phyloP scores from a whole-genome alignment of 2,329 filamentous ascomycete species.

The Cryphonectria japonica region DNA sequence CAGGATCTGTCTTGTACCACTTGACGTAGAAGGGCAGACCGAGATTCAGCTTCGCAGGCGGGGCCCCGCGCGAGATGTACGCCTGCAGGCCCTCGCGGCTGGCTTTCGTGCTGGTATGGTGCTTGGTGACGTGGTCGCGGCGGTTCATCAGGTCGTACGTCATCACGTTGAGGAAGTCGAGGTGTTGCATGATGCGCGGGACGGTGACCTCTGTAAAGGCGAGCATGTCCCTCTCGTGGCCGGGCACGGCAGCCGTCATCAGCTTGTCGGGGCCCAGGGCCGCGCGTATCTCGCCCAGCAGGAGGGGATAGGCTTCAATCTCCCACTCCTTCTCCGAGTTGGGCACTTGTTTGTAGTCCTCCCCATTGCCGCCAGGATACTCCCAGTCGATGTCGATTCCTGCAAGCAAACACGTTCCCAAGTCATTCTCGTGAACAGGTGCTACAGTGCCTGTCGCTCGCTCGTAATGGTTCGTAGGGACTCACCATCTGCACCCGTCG shows the following conservation, averaged over 20 bases:
- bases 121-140: slow-evolving; percentile 66
- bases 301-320: slow-evolving; percentile 63
- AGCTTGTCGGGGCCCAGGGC: slow-evolving; percentile 61
- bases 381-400: slow-evolving; percentile 70
- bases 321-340: slow-evolving; percentile 64
- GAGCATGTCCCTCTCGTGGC: slow-evolving; percentile 66
- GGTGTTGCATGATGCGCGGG: slow-evolving; percentile 59
- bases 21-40: slow-evolving; percentile 73
- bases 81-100: slow-evolving; percentile 59
- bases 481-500: slow-evolving; percentile 66
- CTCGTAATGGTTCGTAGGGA: slow-evolving; percentile 28
- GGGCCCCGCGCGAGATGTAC: slow-evolving; percentile 62
- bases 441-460: slow-evolving; percentile 28
- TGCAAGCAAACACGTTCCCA: slow-evolving; percentile 18
- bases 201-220: slow-evolving; percentile 63
- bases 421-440: not conserved
- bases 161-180: slow-evolving; percentile 65
- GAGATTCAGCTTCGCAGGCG: slow-evolving; percentile 61
- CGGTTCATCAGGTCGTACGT: slow-evolving; percentile 73
- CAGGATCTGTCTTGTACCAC: slow-evolving; percentile 61
- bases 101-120: slow-evolving; percentile 63
- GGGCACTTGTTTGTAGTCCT: slow-evolving; percentile 66
- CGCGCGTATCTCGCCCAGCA: slow-evolving; percentile 61
- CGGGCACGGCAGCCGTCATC: slow-evolving; percentile 70
- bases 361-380: slow-evolving; percentile 65